phyloP scores from a whole-genome alignment of 176 grass and related monocot species.

The Melocanna baccifera region DNA sequence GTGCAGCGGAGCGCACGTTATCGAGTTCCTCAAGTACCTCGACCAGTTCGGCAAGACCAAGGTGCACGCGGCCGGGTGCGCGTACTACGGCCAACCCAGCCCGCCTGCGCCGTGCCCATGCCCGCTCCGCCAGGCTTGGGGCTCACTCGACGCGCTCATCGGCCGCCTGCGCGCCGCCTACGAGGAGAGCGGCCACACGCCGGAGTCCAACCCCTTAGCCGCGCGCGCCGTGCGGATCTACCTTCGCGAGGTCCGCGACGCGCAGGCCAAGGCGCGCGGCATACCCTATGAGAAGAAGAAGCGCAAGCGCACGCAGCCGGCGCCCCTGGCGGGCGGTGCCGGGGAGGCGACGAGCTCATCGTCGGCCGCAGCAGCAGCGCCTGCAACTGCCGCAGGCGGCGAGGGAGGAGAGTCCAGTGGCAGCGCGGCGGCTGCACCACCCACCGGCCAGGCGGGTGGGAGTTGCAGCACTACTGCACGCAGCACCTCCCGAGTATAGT shows the following conservation, averaged over 20 bases:
- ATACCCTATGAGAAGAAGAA: constrained; percentile 98
- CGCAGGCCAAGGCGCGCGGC: constrained; percentile 87
- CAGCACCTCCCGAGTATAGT: constrained; percentile 44
- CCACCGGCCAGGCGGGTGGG: constrained; percentile 11
- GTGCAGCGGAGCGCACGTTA: constrained; percentile 97
- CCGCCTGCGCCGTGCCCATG: constrained; percentile 88
- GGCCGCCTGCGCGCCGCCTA: constrained; percentile 87
- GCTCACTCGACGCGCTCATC: constrained; percentile 94
- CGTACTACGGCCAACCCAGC: constrained; percentile 79
- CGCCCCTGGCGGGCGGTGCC: neutral
- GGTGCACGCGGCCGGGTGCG: constrained; percentile 69
- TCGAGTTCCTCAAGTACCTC: constrained; percentile 95
- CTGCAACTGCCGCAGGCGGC: neutral
- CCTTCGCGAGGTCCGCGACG: constrained; percentile 93
- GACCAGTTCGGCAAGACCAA: constrained; percentile 99
- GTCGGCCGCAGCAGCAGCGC: neutral
- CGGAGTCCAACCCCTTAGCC: constrained; percentile 90
- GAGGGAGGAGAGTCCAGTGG: constrained; percentile 10
- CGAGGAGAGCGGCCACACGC: constrained; percentile 83
- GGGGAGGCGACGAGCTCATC: constrained; percentile 38
- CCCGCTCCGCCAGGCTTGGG: constrained; percentile 90
- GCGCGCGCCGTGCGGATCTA: constrained; percentile 92
- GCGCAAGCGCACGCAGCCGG: constrained; percentile 60
- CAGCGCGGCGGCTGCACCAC: neutral
- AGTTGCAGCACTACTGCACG: neutral